phyloP scores from a whole-genome alignment of 164 flowering plant species.

The Piper betle region DNA sequence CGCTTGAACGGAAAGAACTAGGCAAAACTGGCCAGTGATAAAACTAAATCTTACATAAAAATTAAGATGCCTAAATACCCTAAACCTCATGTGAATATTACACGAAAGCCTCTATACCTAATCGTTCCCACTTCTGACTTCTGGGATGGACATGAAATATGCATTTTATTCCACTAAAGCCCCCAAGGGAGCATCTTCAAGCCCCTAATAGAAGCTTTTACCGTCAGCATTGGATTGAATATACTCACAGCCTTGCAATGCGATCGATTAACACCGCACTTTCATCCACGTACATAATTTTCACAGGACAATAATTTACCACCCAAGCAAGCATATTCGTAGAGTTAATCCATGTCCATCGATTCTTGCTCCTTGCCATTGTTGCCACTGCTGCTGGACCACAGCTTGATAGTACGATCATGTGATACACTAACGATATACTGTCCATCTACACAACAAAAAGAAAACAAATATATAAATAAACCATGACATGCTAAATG shows the following conservation, averaged over 20 bases:
- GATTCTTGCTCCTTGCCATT: slow-evolving; percentile 24
- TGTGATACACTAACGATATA: slow-evolving; percentile 72
- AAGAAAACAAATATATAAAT: not conserved
- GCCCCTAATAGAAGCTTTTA: too few species aligned
- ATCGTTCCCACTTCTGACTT: too few species aligned
- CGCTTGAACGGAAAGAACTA: too few species aligned
- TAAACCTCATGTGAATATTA: too few species aligned
- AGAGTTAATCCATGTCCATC: slow-evolving; percentile 60
- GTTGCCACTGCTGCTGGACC: slow-evolving; percentile 41
- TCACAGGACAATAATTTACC: not conserved
- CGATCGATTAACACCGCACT: not conserved
- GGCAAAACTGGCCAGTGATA: too few species aligned
- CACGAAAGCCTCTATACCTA: too few species aligned
- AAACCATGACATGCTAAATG: not conserved
- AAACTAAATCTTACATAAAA: too few species aligned
- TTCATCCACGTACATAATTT: not conserved
- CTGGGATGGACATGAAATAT: too few species aligned
- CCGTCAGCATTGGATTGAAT: too few species aligned
- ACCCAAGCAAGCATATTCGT: not conserved
- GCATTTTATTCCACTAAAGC: too few species aligned
- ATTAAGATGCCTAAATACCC: too few species aligned
- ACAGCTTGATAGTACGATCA: slow-evolving; percentile 85
- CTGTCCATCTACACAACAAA: slow-evolving; percentile 48
- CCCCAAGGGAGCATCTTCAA: too few species aligned
- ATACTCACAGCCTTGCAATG: not conserved